Evolutionary conservation across 2,329 filamentous ascomycete species (phyloP).

Genomic region (Penicillium occitanis): DNA sequence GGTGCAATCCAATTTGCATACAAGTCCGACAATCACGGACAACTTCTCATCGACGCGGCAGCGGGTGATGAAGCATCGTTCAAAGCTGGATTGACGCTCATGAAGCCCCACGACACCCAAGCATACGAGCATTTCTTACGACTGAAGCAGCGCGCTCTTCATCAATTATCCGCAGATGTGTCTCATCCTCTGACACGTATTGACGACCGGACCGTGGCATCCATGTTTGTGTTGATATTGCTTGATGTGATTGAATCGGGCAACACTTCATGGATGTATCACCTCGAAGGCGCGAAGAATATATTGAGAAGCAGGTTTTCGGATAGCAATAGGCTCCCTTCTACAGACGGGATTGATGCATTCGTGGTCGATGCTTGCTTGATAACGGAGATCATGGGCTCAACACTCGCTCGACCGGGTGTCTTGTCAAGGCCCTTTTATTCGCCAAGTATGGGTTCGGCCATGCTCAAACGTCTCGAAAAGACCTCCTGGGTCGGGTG

Average conservation of each 20-base stretch:
- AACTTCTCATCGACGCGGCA: neutral
- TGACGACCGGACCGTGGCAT: conserved; percentile 47
- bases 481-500: conserved; percentile 44
- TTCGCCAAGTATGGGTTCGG: conserved; percentile 36
- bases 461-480: conserved; percentile 41
- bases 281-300: conserved; percentile 53
- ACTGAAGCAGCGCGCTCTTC: conserved; percentile 51
- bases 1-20: conserved; percentile 51
- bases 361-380: conserved; percentile 42
- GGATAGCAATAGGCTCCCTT: conserved; percentile 22
- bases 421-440: conserved; percentile 42
- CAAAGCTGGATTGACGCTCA: conserved; percentile 26
- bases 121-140: conserved; percentile 44
- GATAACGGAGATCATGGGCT: conserved; percentile 45
- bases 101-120: conserved; percentile 31
- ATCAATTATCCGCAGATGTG: conserved; percentile 40
- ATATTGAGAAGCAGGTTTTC: conserved; percentile 39
- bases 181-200: conserved; percentile 32
- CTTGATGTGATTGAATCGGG: conserved; percentile 54
- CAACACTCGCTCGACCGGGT: conserved; percentile 42
- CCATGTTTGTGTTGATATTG: conserved; percentile 52
- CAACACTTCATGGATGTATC: conserved; percentile 52
- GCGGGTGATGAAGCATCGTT: conserved; percentile 23
- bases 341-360: conserved; percentile 33
- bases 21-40: conserved; percentile 32